Evolutionary conservation across 2,329 filamentous ascomycete genomes (phyloP), one percentile per base, ranked within the genome.

Genomic region (Aspergillus intermedius): DNA sequence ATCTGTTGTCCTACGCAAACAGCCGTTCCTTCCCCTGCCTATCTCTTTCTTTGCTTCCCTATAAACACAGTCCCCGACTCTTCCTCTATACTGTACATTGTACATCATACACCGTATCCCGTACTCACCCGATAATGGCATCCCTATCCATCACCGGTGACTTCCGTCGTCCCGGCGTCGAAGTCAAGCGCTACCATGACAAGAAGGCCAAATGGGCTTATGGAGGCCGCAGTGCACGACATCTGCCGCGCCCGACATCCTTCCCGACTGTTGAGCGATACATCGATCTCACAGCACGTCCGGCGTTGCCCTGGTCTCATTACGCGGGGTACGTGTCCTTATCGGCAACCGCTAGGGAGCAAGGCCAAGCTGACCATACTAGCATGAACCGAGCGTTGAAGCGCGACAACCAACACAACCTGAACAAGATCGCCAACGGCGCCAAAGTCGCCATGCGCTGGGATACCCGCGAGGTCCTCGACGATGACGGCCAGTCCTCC

Each of bases 111-210:
- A 42, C 22, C 40, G 34, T 45, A 45, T 32, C 17, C 17, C 10
- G 30, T n/a, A n/a, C 8, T 17, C 25, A 17, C 23, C 13, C 19
- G 49, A 46, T 17, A 44, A 60, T 58, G 58, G 55, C 56, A 43
- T 60, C 59, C 63, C 65, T 69, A 61, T 67, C 74, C 60, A 64
- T 67, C 48, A 74, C 72, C 58, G 62, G 67, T 63, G 79, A 82
- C 62, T 70, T 82, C 53, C 78, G 79, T 62, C 74, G 73, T 63
- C 68, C 67, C 56, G 72, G 76, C 60, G 75, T 75, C 60, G 76
- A 78, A 57, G 75, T 56, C 53, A 68, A 71, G 50, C 63, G 70
- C 25, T 59, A 61, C 49, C 61, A 69, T 49, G 62, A 68, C 51
- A 67, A 67, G 48, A 69, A 67, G 51, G 62, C 61, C 37, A 72